phyloP scores from a whole-genome alignment of 2,329 filamentous ascomycete species.

The Leptographium lundbergii region DNA sequence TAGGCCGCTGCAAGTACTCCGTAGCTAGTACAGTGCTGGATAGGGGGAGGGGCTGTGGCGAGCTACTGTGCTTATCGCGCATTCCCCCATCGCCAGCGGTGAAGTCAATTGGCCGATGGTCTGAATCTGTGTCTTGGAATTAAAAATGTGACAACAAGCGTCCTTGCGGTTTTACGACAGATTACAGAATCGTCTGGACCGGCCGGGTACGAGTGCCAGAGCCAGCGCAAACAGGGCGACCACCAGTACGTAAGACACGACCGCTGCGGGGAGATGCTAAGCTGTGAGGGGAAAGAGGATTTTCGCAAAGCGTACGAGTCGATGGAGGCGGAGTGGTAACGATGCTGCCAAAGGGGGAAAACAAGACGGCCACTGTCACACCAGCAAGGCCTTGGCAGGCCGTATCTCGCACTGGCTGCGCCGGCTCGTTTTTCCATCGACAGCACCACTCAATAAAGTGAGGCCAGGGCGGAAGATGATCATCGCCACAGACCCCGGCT shows the following conservation, averaged over 20 bases:
- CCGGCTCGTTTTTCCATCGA: not conserved
- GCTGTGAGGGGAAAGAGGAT: no score
- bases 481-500: not conserved
- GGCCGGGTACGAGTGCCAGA: no score
- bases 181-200: not conserved
- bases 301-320: no score
- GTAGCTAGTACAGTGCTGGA: not conserved
- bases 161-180: not conserved
- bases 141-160: not conserved
- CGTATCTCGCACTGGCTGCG: not conserved
- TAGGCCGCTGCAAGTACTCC: not conserved
- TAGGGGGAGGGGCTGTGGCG: not conserved
- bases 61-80: conserved; percentile 1
- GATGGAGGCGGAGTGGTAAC: not conserved
- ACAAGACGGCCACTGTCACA: not conserved
- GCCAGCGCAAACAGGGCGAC: no score
- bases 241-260: no score
- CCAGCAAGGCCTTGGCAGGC: not conserved
- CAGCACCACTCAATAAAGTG: not conserved
- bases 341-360: not conserved
- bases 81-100: not conserved
- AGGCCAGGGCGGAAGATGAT: not conserved
- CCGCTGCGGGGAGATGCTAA: no score
- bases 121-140: not conserved
- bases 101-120: not conserved